Conservation (phyloP, 768 basidiomycete species). For the Amanita polypyramis region DNA sequence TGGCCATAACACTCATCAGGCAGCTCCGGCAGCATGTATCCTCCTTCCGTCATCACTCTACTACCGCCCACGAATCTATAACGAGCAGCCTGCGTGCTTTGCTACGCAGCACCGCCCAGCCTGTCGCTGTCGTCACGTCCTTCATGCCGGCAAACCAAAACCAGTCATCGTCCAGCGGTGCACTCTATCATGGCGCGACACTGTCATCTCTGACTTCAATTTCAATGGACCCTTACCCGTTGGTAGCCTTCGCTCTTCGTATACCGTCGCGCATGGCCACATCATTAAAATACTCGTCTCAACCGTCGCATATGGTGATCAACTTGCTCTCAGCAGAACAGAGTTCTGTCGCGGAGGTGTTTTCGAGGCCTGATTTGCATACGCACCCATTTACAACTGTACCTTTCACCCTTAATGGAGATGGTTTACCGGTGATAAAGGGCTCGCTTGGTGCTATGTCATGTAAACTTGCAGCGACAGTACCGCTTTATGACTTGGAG, state of each 20-base stretch:
- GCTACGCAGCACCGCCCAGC: constrained; percentile 71
- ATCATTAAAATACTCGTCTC: constrained; percentile 27
- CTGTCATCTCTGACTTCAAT: constrained; percentile 91
- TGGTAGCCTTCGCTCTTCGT: constrained; percentile 84
- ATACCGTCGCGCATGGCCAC: constrained; percentile 83
- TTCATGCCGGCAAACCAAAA: constrained; percentile 31
- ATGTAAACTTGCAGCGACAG: constrained; percentile 49
- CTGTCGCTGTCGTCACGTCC: constrained; percentile 80
- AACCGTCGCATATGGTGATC: constrained; percentile 52
- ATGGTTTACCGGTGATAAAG: constrained; percentile 50
- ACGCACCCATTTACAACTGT: constrained; percentile 43
- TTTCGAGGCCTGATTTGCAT: constrained; percentile 64
- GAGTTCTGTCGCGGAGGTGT: constrained; percentile 47
- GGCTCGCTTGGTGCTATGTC: constrained; percentile 61
- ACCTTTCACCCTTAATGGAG: constrained; percentile 30
- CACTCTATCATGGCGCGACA: constrained; percentile 75
- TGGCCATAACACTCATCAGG: not conserved
- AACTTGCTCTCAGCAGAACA: constrained; percentile 73
- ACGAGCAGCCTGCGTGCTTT: constrained; percentile 36
- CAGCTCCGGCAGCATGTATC: not conserved
- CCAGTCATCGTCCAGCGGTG: constrained; percentile 2
- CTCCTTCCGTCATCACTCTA: not conserved
- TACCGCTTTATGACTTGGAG: constrained; percentile 50
- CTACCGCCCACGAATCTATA: not conserved
- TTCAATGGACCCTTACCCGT: constrained; percentile 78